Conservation (phyloP, 495 filamentous ascomycete genomes). For the Penicillium lividum region DNA sequence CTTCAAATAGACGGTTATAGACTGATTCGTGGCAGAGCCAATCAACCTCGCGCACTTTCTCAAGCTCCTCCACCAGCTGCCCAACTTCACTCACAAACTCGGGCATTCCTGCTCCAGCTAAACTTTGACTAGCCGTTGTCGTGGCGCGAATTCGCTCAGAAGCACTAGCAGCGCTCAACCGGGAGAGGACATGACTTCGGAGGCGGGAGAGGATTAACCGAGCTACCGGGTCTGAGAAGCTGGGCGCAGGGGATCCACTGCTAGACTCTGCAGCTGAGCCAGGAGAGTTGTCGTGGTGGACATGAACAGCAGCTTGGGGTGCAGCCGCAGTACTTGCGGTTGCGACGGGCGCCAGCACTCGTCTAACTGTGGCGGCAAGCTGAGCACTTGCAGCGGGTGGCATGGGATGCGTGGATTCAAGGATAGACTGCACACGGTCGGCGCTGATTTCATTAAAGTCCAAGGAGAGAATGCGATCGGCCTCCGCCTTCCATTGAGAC, state of each 20-base stretch:
- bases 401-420: slow-evolving; percentile 81
- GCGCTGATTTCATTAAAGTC: slow-evolving; percentile 56
- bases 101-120: slow-evolving; percentile 76
- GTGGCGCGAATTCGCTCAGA: slow-evolving; percentile 80
- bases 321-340: slow-evolving; percentile 41
- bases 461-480: slow-evolving; percentile 67
- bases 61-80: slow-evolving; percentile 76
- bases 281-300: slow-evolving; percentile 22
- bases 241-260: slow-evolving; percentile 25
- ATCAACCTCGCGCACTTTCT: slow-evolving; percentile 75
- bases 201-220: slow-evolving; percentile 76
- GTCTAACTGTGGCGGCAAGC: slow-evolving; percentile 51
- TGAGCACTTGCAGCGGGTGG: slow-evolving; percentile 53
- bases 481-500: slow-evolving; percentile 84
- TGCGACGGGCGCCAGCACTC: slow-evolving; percentile 52
- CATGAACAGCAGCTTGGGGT: slow-evolving; percentile 39
- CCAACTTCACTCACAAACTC: slow-evolving; percentile 90
- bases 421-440: slow-evolving; percentile 70
- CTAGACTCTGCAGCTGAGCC: slow-evolving; percentile 18
- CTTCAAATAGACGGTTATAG: slow-evolving; percentile 69
- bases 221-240: slow-evolving; percentile 75
- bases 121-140: slow-evolving; percentile 77
- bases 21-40: slow-evolving; percentile 73
- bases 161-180: slow-evolving; percentile 73
- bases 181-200: slow-evolving; percentile 69